Base-by-base conservation (phyloP, 768 basidiomycete species). In the Termitomyces sp. region DNA sequence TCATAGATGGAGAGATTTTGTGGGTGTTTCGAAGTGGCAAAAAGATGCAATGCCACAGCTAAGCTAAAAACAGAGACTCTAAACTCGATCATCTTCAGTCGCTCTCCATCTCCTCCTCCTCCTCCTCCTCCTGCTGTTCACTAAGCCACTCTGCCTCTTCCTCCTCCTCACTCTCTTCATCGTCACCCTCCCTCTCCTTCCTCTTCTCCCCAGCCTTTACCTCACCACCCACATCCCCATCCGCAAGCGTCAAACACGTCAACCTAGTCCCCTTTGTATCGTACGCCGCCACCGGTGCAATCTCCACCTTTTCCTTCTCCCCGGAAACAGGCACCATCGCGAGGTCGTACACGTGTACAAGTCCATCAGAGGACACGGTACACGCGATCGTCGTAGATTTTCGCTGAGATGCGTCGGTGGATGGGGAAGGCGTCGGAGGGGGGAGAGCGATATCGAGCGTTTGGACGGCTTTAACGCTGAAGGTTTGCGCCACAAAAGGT, bases 281-380 rank as follows among this genome's bases (percentile, higher is more conserved):
- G 35, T 67, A 67, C 27, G 40, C 54, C 19, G 61, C 66, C 47
- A 60, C 57, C 1, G 65, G 64, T 16, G 37, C 31, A 11, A 67
- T 63, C 35, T 66, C 68, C 29, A 63, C 67, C 19, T 59, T 72
- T 2, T 54, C 60, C 17, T 56, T 62, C 2, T 47, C 62, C 2
- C 44, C 41, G 37, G 51, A 25, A 2, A 63, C 59, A 23, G 84
- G 78, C 4, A 89, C 64, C 6, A 70, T 65, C 1, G 80, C 77
- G 55, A 93, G 72, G 68, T 95, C 87, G 69, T 87, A 94, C 19
- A 95, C 66, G 60, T 85, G 82, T 55, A 95, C 82, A 57, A 84
- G 83, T 7, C 97, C 97, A 58, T 98, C 97, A 0, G 96, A 97
- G 0, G 95, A 98, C 16, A 84, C 85, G 2, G 93, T 90, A 61